phyloP scores from a whole-genome alignment of 148 eudicot species.

The Camellia sinensis region DNA sequence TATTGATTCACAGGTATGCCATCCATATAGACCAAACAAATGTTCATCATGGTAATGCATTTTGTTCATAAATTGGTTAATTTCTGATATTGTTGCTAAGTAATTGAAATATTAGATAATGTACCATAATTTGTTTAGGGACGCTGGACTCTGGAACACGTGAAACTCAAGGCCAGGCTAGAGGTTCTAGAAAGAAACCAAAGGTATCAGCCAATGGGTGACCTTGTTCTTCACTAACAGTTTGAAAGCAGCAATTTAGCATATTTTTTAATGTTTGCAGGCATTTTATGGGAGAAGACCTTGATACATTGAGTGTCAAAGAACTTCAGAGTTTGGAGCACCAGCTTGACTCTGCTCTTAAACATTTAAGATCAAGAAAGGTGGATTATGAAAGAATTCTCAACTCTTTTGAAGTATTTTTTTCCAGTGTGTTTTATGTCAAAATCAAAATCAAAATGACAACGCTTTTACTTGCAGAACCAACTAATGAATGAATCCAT shows the following conservation, averaged over 20 bases:
- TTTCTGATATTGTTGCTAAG: background rate
- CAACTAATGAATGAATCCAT: constrained; percentile 49
- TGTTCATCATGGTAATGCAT: background rate
- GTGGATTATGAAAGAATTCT: constrained; percentile 20
- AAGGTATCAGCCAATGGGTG: constrained; percentile 24
- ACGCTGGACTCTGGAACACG: constrained; percentile 75
- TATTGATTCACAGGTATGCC: constrained; percentile 22
- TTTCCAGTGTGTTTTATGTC: background rate
- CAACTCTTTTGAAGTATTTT: too few species aligned
- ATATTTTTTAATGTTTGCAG: constrained; percentile 28
- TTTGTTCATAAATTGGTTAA: background rate
- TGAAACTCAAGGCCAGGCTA: constrained; percentile 77
- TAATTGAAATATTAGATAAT: background rate
- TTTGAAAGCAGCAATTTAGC: too few species aligned
- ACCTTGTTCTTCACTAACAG: background rate
- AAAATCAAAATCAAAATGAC: background rate
- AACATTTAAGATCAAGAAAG: constrained; percentile 52
- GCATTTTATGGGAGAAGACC: constrained; percentile 67
- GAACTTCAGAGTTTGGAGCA: constrained; percentile 71
- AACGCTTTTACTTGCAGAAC: constrained; percentile 30
- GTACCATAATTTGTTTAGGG: constrained; percentile 31
- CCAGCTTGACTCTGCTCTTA: constrained; percentile 63
- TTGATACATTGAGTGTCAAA: constrained; percentile 53
- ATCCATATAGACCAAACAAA: background rate
- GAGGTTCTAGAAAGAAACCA: constrained; percentile 70